Conservation (phyloP, 2,329 filamentous ascomycete genomes). For the Neopestalotiopsis sp. region DNA sequence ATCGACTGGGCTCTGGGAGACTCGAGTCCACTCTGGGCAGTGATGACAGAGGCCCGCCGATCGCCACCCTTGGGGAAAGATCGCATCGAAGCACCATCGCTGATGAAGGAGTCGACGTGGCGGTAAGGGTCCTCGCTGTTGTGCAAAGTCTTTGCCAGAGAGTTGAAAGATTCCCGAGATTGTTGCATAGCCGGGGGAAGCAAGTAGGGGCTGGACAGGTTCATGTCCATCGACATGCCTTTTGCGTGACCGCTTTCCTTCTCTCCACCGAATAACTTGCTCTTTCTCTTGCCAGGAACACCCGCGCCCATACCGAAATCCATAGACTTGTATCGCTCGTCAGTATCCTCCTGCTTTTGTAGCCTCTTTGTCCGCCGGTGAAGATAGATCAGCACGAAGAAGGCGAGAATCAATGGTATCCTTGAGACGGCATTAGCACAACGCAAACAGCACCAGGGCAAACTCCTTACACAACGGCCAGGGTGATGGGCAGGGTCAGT, state of each 20-base stretch:
- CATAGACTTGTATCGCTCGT: constrained; percentile 87
- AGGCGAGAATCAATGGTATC: constrained; percentile 73
- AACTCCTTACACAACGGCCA: constrained; percentile 72
- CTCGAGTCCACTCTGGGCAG: constrained; percentile 39
- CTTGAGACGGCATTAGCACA: constrained; percentile 49
- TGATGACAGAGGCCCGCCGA: constrained; percentile 50
- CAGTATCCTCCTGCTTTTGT: constrained; percentile 76
- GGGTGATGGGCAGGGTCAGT: constrained; percentile 69
- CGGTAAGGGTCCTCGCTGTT: constrained; percentile 87
- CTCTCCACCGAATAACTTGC: constrained; percentile 59
- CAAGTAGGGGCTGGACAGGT: constrained; percentile 86
- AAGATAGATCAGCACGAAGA: constrained; percentile 74
- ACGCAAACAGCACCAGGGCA: background rate
- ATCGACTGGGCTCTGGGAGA: constrained; percentile 25
- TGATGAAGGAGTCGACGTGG: constrained; percentile 62
- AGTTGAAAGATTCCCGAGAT: constrained; percentile 86
- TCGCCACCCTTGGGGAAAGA: constrained; percentile 50
- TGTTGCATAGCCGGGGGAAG: constrained; percentile 80
- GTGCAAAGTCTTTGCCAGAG: constrained; percentile 77
- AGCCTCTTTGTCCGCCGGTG: constrained; percentile 80
- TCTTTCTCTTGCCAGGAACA: constrained; percentile 48
- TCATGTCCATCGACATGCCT: constrained; percentile 75
- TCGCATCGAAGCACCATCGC: constrained; percentile 61
- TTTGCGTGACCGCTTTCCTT: constrained; percentile 52
- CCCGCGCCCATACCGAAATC: constrained; percentile 82